These are phyloP conservation scores for Actinomucor elegans DNA, from an alignment of 371 early-diverging fungal species.

Conservation along the genomic window DNA sequence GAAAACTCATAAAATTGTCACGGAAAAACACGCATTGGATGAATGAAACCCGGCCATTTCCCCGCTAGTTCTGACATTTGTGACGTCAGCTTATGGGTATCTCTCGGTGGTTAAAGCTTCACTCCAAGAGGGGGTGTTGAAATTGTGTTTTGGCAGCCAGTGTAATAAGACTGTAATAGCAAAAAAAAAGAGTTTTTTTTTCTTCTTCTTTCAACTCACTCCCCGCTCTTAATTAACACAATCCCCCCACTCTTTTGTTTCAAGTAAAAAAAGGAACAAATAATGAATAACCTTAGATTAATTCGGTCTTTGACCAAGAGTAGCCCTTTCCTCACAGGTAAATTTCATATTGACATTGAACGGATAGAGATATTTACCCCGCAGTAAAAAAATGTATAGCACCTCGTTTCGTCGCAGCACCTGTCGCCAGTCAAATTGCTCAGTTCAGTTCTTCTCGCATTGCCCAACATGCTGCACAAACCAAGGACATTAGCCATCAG, in stretches of 20 bases:
- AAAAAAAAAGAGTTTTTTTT: background rate
- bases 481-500: conserved; percentile 25
- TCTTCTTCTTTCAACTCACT: conserved; percentile 1
- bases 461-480: conserved; percentile 36
- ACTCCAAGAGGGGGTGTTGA: background rate
- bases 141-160: background rate
- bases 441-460: conserved; percentile 42
- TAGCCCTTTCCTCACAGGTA: conserved; percentile 11
- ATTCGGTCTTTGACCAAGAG: conserved; percentile 10
- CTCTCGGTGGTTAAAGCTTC: too few species aligned
- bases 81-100: conserved; percentile 1
- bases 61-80: too few species aligned
- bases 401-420: conserved; percentile 40
- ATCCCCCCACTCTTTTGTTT: conserved; percentile 15
- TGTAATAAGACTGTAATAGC: too few species aligned
- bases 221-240: conserved; percentile 6
- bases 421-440: conserved; percentile 32
- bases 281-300: conserved; percentile 26
- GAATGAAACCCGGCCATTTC: too few species aligned
- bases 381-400: too few species aligned
- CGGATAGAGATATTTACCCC: background rate
- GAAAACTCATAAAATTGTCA: too few species aligned
- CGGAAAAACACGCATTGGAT: too few species aligned
- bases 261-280: background rate
- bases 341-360: background rate